Evolutionary conservation across 495 filamentous ascomycete species (phyloP).

Genomic region (Echria macrotheca): DNA sequence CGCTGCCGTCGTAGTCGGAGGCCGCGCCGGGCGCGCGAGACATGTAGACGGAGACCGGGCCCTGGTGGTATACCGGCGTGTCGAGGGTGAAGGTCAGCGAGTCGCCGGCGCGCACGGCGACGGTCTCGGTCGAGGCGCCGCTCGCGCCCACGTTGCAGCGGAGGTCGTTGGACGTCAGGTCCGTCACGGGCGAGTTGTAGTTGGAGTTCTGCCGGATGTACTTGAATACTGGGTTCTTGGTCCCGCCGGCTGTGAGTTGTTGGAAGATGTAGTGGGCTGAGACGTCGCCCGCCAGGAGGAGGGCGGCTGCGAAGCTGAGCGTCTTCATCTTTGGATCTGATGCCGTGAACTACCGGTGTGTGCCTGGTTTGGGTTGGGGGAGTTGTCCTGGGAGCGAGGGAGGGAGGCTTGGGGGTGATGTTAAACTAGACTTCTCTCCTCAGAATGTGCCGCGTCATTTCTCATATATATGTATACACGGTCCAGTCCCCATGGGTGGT

Average conservation of each 20-base stretch:
- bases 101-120: constrained; percentile 45
- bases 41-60: constrained; percentile 50
- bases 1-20: constrained; percentile 44
- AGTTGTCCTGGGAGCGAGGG: too few species aligned
- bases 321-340: too few species aligned
- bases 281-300: constrained; percentile 33
- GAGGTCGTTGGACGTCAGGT: constrained; percentile 48
- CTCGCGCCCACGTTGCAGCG: constrained; percentile 52
- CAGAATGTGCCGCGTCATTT: too few species aligned
- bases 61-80: constrained; percentile 56
- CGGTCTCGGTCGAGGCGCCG: constrained; percentile 39
- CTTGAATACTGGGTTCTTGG: constrained; percentile 40
- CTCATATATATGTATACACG: too few species aligned
- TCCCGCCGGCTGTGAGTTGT: constrained; percentile 37
- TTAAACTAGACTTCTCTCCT: too few species aligned
- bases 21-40: constrained; percentile 46
- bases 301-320: constrained; percentile 25
- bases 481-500: too few species aligned
- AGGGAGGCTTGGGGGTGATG: too few species aligned
- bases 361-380: too few species aligned
- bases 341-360: too few species aligned
- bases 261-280: constrained; percentile 51
- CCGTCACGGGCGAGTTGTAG: constrained; percentile 57
- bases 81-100: constrained; percentile 46
- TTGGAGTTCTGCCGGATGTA: constrained; percentile 53